Evolutionary conservation across 441 rosid genomes (phyloP).

Genomic region (Gossypium davidsonii): DNA sequence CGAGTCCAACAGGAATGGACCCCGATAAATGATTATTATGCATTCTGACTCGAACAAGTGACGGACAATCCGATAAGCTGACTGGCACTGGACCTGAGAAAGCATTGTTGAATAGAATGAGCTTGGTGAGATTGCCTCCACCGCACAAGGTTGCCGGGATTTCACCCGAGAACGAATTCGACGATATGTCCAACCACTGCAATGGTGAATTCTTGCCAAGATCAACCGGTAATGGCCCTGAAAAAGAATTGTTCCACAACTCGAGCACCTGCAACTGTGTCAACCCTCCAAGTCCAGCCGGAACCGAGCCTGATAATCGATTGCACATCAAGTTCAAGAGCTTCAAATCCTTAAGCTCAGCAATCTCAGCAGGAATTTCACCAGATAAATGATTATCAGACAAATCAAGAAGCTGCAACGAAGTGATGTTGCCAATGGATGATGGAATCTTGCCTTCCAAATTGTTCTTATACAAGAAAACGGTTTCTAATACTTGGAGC

Average conservation of each 20-base stretch:
- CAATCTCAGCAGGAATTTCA: constrained; percentile 52
- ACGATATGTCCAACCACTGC: constrained; percentile 76
- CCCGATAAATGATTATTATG: constrained; percentile 70
- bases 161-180: constrained; percentile 66
- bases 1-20: constrained; percentile 65
- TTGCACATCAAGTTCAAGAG: constrained; percentile 88
- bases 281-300: constrained; percentile 43
- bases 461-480: constrained; percentile 62
- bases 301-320: constrained; percentile 56
- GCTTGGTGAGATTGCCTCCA: constrained; percentile 75
- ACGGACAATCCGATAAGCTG: constrained; percentile 44
- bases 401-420: constrained; percentile 63
- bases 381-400: constrained; percentile 64
- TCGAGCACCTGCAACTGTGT: constrained; percentile 49
- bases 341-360: constrained; percentile 54
- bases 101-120: constrained; percentile 76
- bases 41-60: constrained; percentile 76
- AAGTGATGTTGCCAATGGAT: constrained; percentile 50
- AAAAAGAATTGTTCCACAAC: constrained; percentile 83
- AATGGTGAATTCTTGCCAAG: constrained; percentile 79
- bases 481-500: constrained; percentile 48
- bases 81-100: constrained; percentile 68
- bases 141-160: constrained; percentile 63
- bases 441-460: constrained; percentile 62
- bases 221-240: constrained; percentile 58